Base-by-base conservation (phyloP, 805 yeast genomes). In the Kluyveromyces nonfermentans region DNA sequence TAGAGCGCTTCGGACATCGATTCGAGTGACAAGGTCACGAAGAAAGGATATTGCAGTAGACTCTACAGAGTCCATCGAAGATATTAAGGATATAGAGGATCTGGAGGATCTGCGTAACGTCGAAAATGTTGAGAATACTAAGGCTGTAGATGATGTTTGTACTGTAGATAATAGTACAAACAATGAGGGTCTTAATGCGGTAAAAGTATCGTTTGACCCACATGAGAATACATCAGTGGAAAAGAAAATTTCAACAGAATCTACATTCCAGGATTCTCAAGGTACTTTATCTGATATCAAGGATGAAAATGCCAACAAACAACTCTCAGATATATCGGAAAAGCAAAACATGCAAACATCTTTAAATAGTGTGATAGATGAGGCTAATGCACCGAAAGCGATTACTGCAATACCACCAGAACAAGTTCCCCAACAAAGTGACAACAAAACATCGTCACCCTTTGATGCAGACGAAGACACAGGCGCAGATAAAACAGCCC, bases 381-480 rank as follows among this genome's bases (percentile, higher is more conserved):
- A 40, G 7, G 51, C 32, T 19, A 43, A 46, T 22, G 43, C 43
- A 9, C 51, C 44, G 16, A 46, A 33, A 20, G 41, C 43, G 40
- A 43, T 46, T 20, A 36, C 31, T 31, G 44, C 37, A 14, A 14
- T 14, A 6, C 12, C 30, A 3, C 30, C 4, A 18, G 44, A 39
- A 18, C 49, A 30, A 37, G 50, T 25, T 32, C 35, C 15, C 21
- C 46, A 36, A 17, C 28, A 36, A 47, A 54, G 3, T 56, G 54
- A n/a, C 52, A 45, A 37, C 50, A 47, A 41, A 49, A 48, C 46
- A 50, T 49, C 41, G 44, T 50, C 18, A 48, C 42, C 28, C n/a
- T 34, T 6, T 48, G 46, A 7, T 41, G 34, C 14, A 18, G 41
- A 41, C 21, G 32, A 30, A 20, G 40, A 39, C 19, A 19, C 38